A percentile compares a stretch with the other conserved stretches of the same genome.
These are phyloP conservation scores for Ceriops tagal DNA, from an alignment of 345 rosid species.

Conservation along the genomic window DNA sequence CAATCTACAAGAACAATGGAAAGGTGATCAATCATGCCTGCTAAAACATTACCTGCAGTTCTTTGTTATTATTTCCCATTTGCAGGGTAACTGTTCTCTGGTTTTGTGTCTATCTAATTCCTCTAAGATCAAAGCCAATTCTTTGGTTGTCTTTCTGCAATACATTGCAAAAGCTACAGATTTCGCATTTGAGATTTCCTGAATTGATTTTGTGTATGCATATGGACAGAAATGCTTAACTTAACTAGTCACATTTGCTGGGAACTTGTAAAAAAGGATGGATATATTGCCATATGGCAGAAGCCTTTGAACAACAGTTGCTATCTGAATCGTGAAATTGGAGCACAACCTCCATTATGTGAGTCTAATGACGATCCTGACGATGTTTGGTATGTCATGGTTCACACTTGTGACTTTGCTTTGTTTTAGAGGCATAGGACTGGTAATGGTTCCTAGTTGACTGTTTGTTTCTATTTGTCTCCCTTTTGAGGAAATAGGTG, in stretches of 20 bases:
- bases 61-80: background rate
- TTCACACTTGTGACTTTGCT: background rate
- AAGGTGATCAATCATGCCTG: conserved; percentile 33
- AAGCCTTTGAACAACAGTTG: conserved; percentile 61
- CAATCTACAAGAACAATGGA: conserved; percentile 49
- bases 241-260: conserved; percentile 53
- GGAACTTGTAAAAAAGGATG: conserved; percentile 57
- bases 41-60: background rate
- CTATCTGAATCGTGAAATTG: conserved; percentile 40
- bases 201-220: conserved; percentile 2
- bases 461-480: no score
- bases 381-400: conserved; percentile 48
- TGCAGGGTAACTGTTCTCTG: background rate
- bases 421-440: background rate
- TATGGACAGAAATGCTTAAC: conserved; percentile 49
- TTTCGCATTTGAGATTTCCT: conserved; percentile 5
- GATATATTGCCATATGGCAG: conserved; percentile 55
- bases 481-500: no score
- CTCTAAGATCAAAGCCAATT: background rate
- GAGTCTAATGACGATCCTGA: conserved; percentile 47
- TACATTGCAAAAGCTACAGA: conserved; percentile 2
- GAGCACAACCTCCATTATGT: conserved; percentile 50
- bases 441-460: no score
- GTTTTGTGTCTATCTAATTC: background rate
- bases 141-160: background rate